Evolutionary conservation across 352 stramenopile genomes (phyloP), one percentile per base, ranked within the genome.

Genomic region (Pilasporangium apinafurcum): DNA sequence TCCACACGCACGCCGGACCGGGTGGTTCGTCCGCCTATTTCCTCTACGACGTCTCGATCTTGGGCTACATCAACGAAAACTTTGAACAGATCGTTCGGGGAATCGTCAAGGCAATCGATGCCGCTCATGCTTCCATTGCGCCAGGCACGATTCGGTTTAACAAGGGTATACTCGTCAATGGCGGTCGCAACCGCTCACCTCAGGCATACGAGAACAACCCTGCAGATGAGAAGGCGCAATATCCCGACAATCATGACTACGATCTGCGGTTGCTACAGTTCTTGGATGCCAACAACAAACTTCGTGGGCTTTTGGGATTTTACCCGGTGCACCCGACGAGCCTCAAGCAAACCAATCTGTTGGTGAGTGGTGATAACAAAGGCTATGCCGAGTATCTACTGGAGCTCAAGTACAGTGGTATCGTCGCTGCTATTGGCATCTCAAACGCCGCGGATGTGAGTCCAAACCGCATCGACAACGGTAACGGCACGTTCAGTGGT

Each of bases 291-390:
- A 30, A 38, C 5, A 60, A 51, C n/a, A 62, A 45, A 4, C 48
- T 72, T 14, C 56, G 82, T 9, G 79, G 75, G 12, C 51, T 83
- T 9, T 24, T 93, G n/a, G 82, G 70, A 9, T 95, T 80, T 40
- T 76, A 65, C 41, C 71, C 79, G 2, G 80, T 93, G 13, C 82
- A 95, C 51, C 67, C 71, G 16, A 95, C 82, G 9, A 87, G 62
- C 51, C 63, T 95, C 49, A 88, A 70, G 20, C 59, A 73, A 29
- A 63, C 63, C n/a, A 95, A 95, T 56, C 39, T 54, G 6, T 51
- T 95, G 8, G 62, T 92, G 34, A 86, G 65, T 28, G 77, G 76
- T 30, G 82, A 94, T 63, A 95, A 95, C 59, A 88, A 92, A 51
- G 66, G 63, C 2, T 75, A 71, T 34, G 66, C 66, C 20, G 64